A percentile compares a stretch with the other conserved stretches of the same genome.
Conservation (phyloP, 1,284 basidiomycete genomes). For the Ustilago nuda region DNA sequence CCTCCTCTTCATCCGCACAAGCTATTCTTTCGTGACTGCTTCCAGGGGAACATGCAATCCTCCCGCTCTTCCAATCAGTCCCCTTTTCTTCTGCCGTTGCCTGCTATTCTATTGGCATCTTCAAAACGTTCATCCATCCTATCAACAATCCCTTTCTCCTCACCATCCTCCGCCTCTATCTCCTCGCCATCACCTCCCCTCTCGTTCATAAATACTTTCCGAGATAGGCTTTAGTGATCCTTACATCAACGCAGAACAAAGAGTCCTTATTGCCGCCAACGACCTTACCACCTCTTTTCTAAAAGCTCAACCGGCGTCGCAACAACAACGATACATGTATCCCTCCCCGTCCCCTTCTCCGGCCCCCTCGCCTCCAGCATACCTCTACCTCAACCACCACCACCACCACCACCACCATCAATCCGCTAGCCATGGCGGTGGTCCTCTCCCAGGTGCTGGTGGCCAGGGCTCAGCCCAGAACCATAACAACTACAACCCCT, state of each 20-base stretch:
- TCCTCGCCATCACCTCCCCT: constrained; percentile 26
- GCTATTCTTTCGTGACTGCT: not conserved
- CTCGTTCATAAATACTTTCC: constrained; percentile 8
- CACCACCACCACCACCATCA: constrained; percentile 58
- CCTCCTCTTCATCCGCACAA: not conserved
- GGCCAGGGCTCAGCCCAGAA: constrained; percentile 30
- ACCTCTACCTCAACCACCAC: constrained; percentile 59
- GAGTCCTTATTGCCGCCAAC: not conserved
- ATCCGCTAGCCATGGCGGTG: constrained; percentile 42
- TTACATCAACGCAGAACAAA: not conserved
- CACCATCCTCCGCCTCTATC: constrained; percentile 13
- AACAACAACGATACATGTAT: constrained; percentile 56
- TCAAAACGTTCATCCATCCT: constrained; percentile 3
- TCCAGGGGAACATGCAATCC: constrained; percentile 41
- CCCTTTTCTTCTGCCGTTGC: constrained; percentile 15
- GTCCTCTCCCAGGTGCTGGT: constrained; percentile 42
- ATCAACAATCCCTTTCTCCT: constrained; percentile 5
- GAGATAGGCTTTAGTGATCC: not conserved
- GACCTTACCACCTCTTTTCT: not conserved
- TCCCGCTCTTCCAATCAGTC: constrained; percentile 16
- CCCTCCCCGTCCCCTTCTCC: constrained; percentile 62
- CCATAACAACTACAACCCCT: constrained; percentile 41
- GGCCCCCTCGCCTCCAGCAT: constrained; percentile 64
- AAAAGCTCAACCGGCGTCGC: constrained; percentile 15
- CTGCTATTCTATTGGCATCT: constrained; percentile 10